A percentile compares a stretch with the other conserved stretches of the same genome.
phyloP scores from a whole-genome alignment of 2,329 filamentous ascomycete genomes.

The Epichloe brachyelytri region DNA sequence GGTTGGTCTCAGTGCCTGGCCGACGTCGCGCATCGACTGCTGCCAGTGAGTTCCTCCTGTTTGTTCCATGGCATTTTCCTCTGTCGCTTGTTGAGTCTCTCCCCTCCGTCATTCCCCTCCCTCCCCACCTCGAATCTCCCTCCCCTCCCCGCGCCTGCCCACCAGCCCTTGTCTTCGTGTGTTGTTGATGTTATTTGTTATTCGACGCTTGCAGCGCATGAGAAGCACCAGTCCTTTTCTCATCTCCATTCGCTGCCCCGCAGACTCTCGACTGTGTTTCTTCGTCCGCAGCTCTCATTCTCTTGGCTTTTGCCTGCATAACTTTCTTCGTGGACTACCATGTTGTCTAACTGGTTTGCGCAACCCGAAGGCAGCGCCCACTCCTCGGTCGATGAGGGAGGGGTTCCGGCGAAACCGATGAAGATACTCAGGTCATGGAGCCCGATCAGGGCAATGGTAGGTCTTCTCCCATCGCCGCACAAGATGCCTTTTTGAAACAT shows the following conservation, averaged over 20 bases:
- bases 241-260: neutral
- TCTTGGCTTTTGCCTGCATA: conserved; percentile 5
- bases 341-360: conserved; percentile 31
- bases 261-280: neutral
- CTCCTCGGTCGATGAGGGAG: conserved; percentile 45
- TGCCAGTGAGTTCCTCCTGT: conserved; percentile 11
- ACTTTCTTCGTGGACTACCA: conserved; percentile 12
- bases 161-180: neutral
- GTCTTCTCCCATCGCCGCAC: conserved; percentile 16
- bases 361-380: conserved; percentile 31
- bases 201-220: neutral
- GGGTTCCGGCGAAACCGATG: conserved; percentile 29
- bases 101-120: neutral
- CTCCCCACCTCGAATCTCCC: neutral
- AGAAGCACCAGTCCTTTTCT: neutral
- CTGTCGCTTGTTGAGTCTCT: neutral
- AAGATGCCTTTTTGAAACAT: neutral
- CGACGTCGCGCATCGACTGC: conserved; percentile 19
- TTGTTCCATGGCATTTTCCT: neutral
- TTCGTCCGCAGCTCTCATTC: neutral
- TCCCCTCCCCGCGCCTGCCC: no score
- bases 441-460: conserved; percentile 88
- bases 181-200: neutral
- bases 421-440: conserved; percentile 76
- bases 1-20: conserved; percentile 17